These are phyloP conservation scores for Phytophthora citricola DNA, from an alignment of 352 stramenopile genomes.

Conservation along the genomic window DNA sequence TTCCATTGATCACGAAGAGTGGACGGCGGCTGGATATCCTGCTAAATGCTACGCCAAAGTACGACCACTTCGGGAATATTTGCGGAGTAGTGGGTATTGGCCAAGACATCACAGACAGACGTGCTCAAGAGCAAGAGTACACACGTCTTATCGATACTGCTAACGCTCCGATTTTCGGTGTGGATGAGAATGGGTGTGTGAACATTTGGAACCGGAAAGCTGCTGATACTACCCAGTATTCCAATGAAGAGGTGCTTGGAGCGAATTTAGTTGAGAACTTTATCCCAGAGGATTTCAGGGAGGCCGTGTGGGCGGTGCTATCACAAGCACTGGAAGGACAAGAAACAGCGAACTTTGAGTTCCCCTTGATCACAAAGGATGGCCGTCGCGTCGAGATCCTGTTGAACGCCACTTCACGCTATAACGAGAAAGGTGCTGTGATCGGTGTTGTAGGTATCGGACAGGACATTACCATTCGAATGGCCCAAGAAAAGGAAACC, in stretches of 20 bases:
- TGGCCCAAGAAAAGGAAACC: constrained; percentile 77
- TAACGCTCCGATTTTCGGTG: constrained; percentile 86
- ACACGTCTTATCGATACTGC: constrained; percentile 86
- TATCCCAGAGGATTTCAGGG: constrained; percentile 66
- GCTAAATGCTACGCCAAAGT: constrained; percentile 65
- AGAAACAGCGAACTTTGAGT: constrained; percentile 70
- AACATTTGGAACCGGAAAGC: constrained; percentile 89
- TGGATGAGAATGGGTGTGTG: constrained; percentile 68
- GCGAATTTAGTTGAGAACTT: constrained; percentile 81
- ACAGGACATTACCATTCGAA: constrained; percentile 67
- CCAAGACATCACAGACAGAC: constrained; percentile 73
- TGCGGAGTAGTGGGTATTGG: constrained; percentile 70
- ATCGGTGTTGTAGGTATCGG: constrained; percentile 71
- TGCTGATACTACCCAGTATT: constrained; percentile 81
- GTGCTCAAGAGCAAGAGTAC: constrained; percentile 81
- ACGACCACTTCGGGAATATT: constrained; percentile 66
- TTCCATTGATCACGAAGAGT: constrained; percentile 72
- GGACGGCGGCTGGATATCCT: constrained; percentile 60
- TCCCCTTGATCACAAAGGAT: constrained; percentile 62
- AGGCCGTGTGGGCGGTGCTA: constrained; percentile 59
- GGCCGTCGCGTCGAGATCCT: constrained; percentile 54
- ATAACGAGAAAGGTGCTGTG: constrained; percentile 62
- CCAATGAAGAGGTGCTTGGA: constrained; percentile 68
- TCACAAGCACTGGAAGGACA: constrained; percentile 62
- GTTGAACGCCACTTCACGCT: constrained; percentile 59